A percentile compares a stretch with the other conserved stretches of the same genome.
Evolutionary conservation across 495 filamentous ascomycete species (phyloP).

Genomic region (Entonaema liquescens): DNA sequence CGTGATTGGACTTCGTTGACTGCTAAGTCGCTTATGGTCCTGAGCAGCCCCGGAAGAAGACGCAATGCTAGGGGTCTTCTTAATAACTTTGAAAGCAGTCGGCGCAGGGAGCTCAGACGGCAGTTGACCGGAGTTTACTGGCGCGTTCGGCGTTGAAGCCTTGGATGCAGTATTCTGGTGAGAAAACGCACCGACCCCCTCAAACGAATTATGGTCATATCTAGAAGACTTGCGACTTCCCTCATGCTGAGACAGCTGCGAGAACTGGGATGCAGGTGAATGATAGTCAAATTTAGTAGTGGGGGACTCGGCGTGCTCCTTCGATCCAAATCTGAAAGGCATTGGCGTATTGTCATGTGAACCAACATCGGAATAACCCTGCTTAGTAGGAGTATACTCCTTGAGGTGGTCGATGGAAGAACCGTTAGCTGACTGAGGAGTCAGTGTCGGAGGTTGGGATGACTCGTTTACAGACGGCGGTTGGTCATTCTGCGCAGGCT

Average conservation of each 20-base stretch:
- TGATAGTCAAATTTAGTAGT: slow-evolving; percentile 49
- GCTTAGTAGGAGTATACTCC: slow-evolving; percentile 36
- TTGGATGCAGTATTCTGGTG: slow-evolving; percentile 53
- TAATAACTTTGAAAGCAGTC: slow-evolving; percentile 48
- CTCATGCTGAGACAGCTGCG: slow-evolving; percentile 49
- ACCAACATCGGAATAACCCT: slow-evolving; percentile 17
- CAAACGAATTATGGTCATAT: slow-evolving; percentile 48
- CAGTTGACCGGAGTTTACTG: slow-evolving; percentile 34
- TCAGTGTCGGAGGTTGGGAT: slow-evolving; percentile 51
- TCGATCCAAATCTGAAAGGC: slow-evolving; percentile 51
- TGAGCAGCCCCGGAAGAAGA: slow-evolving; percentile 44
- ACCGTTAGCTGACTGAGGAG: slow-evolving; percentile 50
- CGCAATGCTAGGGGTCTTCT: slow-evolving; percentile 48
- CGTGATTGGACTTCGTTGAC: slow-evolving; percentile 48
- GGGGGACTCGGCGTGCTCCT: slow-evolving; percentile 45
- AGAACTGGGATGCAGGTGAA: slow-evolving; percentile 45
- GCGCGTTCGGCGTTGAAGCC: slow-evolving; percentile 52
- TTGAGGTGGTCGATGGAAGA: slow-evolving; percentile 36
- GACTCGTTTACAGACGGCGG: slow-evolving; percentile 47
- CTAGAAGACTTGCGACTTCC: slow-evolving; percentile 38
- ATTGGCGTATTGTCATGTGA: slow-evolving; percentile 37
- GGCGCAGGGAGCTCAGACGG: slow-evolving; percentile 40
- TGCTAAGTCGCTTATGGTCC: slow-evolving; percentile 51
- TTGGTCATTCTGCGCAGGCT: slow-evolving; percentile 60
- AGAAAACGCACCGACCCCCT: slow-evolving; percentile 45